These are phyloP conservation scores for Saprolegnia parasitica DNA, from an alignment of 352 stramenopile species.

Conservation along the genomic window DNA sequence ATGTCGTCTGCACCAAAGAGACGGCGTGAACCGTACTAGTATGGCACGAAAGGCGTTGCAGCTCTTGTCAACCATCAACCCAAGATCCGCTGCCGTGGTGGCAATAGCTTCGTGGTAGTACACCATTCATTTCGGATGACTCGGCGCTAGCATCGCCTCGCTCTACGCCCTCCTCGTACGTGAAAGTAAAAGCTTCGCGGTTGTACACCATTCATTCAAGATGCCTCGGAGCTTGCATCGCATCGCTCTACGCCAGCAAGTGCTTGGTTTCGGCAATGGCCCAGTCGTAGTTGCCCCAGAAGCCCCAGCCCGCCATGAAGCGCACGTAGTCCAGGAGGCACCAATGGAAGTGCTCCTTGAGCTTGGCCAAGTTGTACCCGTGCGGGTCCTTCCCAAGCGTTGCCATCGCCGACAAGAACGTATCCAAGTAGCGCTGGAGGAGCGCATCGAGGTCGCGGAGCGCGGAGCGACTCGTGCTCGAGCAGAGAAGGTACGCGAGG, in stretches of 20 bases:
- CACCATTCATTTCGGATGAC: too few species aligned
- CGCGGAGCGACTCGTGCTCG: conserved; percentile 11
- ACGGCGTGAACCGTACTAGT: too few species aligned
- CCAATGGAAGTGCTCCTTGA: conserved; percentile 24
- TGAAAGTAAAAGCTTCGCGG: too few species aligned
- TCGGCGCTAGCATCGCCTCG: too few species aligned
- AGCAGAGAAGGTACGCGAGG: conserved; percentile 28
- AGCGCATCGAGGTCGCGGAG: neutral
- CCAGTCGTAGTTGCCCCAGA: conserved; percentile 30
- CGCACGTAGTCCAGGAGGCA: conserved; percentile 28
- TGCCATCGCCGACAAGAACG: conserved; percentile 5
- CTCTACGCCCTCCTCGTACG: neutral
- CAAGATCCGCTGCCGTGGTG: too few species aligned
- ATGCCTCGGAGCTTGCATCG: too few species aligned
- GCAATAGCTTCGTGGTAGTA: too few species aligned
- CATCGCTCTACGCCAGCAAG: neutral
- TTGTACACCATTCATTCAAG: too few species aligned
- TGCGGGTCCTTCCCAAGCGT: neutral
- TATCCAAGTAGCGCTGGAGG: conserved; percentile 1
- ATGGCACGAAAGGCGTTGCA: too few species aligned
- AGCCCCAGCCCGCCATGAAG: conserved; percentile 29
- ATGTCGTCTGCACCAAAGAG: too few species aligned
- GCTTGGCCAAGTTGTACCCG: conserved; percentile 10
- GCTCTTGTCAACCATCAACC: too few species aligned
- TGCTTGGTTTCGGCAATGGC: conserved; percentile 14